These are phyloP conservation scores for Candida adriatica DNA, from an alignment of 805 yeast species.

Conservation along the genomic window DNA sequence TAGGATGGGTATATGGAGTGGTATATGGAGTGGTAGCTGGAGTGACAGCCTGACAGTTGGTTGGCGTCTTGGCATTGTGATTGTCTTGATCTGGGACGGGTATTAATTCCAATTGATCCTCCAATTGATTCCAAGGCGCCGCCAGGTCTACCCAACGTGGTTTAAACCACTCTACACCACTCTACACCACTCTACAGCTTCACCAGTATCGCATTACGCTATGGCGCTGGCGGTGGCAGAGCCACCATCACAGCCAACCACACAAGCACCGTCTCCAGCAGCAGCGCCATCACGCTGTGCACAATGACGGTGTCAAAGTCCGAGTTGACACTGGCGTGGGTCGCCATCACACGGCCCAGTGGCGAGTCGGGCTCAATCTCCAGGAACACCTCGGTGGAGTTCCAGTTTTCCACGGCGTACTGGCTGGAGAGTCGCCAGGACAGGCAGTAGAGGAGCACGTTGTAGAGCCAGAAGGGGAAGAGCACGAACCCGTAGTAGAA, in stretches of 20 bases:
- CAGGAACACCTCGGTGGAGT: slow-evolving; percentile 15
- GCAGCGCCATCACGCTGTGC: slow-evolving; percentile 15
- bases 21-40: too few species aligned
- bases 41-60: too few species aligned
- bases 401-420: slow-evolving; percentile 15
- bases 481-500: slow-evolving; percentile 18
- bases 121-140: too few species aligned
- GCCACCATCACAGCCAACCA: slow-evolving; percentile 4
- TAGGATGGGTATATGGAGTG: too few species aligned
- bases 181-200: too few species aligned
- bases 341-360: slow-evolving; percentile 4
- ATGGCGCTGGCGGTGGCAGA: too few species aligned
- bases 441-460: slow-evolving; percentile 6
- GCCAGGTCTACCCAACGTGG: too few species aligned
- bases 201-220: too few species aligned
- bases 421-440: slow-evolving; percentile 2
- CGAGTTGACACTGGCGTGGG: slow-evolving; percentile 8
- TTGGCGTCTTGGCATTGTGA: too few species aligned
- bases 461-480: slow-evolving; percentile 18
- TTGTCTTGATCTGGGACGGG: too few species aligned
- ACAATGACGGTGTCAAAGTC: slow-evolving; percentile 14
- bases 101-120: too few species aligned
- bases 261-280: slow-evolving; percentile 3
- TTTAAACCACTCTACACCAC: too few species aligned
- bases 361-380: slow-evolving; percentile 2